Conservation (phyloP, 176 grass and related monocot genomes). For the Secale cereale region DNA sequence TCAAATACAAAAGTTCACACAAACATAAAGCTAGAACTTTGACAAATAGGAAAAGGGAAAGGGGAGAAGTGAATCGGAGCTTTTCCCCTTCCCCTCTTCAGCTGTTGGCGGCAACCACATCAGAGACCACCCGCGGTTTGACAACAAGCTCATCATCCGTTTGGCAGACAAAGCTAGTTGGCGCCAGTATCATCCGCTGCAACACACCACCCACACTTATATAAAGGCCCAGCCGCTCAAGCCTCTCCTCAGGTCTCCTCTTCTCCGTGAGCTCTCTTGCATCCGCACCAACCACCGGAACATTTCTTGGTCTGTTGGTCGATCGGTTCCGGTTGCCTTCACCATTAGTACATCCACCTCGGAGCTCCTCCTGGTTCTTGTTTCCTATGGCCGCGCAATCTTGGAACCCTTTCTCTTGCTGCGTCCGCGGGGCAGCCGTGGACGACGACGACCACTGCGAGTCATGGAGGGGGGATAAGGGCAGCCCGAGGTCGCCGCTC, state of each 20-base stretch:
- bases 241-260: not conserved
- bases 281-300: not conserved
- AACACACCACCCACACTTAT: conserved; percentile 1
- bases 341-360: not conserved
- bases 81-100: not conserved
- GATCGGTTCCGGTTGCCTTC: not conserved
- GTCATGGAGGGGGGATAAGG: conserved; percentile 5
- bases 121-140: conserved; percentile 31
- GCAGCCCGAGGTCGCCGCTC: conserved; percentile 42
- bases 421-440: not conserved
- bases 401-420: conserved; percentile 37
- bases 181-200: not conserved
- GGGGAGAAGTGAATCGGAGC: too few species aligned
- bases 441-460: not conserved
- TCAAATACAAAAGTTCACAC: too few species aligned
- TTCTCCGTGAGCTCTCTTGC: not conserved
- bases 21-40: too few species aligned
- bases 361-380: not conserved
- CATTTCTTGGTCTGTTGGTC: not conserved
- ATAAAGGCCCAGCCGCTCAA: conserved; percentile 27
- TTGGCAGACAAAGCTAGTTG: not conserved
- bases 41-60: too few species aligned
- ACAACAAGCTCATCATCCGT: not conserved
- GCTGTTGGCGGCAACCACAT: conserved; percentile 36
- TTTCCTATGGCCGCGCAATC: conserved; percentile 6